Conservation (phyloP, 83 land plant species). For the Picea abies region DNA sequence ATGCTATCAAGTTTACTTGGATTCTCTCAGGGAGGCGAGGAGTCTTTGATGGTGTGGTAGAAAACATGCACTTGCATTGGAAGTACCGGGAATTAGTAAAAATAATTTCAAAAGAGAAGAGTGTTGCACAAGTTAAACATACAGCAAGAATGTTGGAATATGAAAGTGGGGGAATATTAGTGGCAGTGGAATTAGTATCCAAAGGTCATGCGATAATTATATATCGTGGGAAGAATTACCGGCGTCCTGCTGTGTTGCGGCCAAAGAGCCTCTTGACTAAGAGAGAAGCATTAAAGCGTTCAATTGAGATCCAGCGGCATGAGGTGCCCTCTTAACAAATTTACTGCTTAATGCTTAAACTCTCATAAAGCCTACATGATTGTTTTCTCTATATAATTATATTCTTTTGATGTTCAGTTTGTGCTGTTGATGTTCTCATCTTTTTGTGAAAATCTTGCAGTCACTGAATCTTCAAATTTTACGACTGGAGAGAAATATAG, state of each 20-base stretch:
- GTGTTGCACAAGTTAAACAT: constrained; percentile 39
- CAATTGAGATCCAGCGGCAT: constrained; percentile 71
- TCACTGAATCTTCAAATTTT: constrained; percentile 64
- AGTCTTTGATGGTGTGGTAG: constrained; percentile 89
- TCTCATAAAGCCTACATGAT: too few species aligned
- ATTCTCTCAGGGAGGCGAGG: constrained; percentile 76
- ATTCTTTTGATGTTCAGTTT: not conserved
- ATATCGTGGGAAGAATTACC: constrained; percentile 91
- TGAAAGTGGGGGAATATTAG: constrained; percentile 96
- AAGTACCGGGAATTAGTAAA: constrained; percentile 94
- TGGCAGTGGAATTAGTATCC: constrained; percentile 77
- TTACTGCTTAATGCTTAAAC: not conserved
- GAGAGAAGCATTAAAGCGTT: constrained; percentile 78
- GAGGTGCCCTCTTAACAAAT: constrained; percentile 35
- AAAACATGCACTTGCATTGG: constrained; percentile 99
- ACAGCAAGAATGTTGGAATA: constrained; percentile 69
- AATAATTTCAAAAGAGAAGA: constrained; percentile 54
- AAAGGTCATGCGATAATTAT: constrained; percentile 90
- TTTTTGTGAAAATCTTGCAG: constrained; percentile 18
- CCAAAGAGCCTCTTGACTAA: constrained; percentile 80
- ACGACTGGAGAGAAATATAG: constrained; percentile 35
- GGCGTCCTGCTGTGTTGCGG: constrained; percentile 72
- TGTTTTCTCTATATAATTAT: not conserved
- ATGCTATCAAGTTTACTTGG: not conserved
- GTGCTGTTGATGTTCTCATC: not conserved